Evolutionary conservation across 192 early-diverging fungal genomes (phyloP), one percentile per base, ranked within the genome.

Genomic region (Dissophora ornata): DNA sequence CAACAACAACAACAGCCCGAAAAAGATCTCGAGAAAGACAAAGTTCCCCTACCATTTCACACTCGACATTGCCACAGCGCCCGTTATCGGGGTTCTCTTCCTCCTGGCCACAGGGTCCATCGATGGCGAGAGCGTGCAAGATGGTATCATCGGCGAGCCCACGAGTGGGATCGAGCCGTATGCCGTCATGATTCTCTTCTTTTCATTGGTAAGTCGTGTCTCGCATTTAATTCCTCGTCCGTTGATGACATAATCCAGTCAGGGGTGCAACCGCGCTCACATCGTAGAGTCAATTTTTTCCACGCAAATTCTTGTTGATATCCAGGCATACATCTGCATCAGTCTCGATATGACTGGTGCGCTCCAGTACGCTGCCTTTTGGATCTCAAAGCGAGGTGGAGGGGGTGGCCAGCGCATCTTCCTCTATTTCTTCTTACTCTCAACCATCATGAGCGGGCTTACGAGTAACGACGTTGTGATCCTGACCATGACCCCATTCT

Each of bases 401-500:
- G 59, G 65, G 3, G 71, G 80, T 15, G 90, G 90, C 1, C 80
- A 80, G n/a, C 65, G 83, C 49, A 71, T 93, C 19, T 93, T 93
- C 62, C 64, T 88, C 16, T 82, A 84, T 36, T 90, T 95, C 47
- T 95, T 89, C 50, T 64, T 90, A 0, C 80, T 95, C 22, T 90
- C 87, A 21, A 83, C 87, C 7, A 45, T 94, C 44, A 87, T 95
- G 86, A 92, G 92, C 15, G 84, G 80, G 1, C 58, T 95, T 30
- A 88, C 93, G 0, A 90, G 88, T 44, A 97, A 95, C 66, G 95
- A 96, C 71, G 92, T 93, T 19, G 93, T 93, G 9, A 88, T 97
- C 25, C 74, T 97, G 47, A 93, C 91, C 38, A 83, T 89, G 42
- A 95, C 94, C 0, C 90, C 91, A 1, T 92, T 97, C 57, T 73